phyloP scores from a whole-genome alignment of 805 yeast genomes.

The Zygotorulaspora sp. region DNA sequence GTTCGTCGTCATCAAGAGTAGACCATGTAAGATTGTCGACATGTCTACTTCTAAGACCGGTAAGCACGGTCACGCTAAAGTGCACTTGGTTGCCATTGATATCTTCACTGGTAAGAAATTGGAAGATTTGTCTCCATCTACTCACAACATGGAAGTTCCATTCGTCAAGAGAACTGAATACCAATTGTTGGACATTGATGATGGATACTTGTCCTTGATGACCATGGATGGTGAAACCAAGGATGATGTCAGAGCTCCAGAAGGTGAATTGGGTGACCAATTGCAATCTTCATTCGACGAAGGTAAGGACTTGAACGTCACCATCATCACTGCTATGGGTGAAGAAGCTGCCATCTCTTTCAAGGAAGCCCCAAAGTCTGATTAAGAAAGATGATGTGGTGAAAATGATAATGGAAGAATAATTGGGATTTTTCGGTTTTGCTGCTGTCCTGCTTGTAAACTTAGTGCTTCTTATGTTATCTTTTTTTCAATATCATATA shows the following conservation, averaged over 20 bases:
- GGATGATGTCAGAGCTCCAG: constrained; percentile 98
- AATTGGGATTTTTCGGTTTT: constrained; percentile 2
- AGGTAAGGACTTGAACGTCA: constrained; percentile 95
- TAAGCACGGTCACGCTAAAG: constrained; percentile 99
- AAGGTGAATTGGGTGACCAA: constrained; percentile 94
- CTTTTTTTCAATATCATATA: constrained; percentile 2
- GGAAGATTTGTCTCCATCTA: constrained; percentile 99
- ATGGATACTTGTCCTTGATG: constrained; percentile 96
- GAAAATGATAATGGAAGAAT: neutral
- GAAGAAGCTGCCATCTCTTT: constrained; percentile 98
- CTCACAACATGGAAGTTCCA: constrained; percentile 99
- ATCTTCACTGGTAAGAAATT: constrained; percentile 99
- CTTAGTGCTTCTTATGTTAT: constrained; percentile 1
- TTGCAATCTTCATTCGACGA: constrained; percentile 92
- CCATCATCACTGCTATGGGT: constrained; percentile 97
- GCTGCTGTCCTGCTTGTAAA: constrained; percentile 5
- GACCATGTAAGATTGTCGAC: constrained; percentile 99
- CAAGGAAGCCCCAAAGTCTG: constrained; percentile 94
- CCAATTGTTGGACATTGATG: constrained; percentile 97
- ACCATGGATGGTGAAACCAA: constrained; percentile 96
- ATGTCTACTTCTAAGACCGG: constrained; percentile 99
- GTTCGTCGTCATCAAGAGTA: constrained; percentile 95
- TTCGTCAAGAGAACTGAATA: constrained; percentile 91
- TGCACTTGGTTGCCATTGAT: constrained; percentile 97
- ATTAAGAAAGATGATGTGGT: too few species aligned